These are phyloP conservation scores for Lactifluus pinguis DNA, from an alignment of 768 basidiomycete genomes.

Conservation along the genomic window DNA sequence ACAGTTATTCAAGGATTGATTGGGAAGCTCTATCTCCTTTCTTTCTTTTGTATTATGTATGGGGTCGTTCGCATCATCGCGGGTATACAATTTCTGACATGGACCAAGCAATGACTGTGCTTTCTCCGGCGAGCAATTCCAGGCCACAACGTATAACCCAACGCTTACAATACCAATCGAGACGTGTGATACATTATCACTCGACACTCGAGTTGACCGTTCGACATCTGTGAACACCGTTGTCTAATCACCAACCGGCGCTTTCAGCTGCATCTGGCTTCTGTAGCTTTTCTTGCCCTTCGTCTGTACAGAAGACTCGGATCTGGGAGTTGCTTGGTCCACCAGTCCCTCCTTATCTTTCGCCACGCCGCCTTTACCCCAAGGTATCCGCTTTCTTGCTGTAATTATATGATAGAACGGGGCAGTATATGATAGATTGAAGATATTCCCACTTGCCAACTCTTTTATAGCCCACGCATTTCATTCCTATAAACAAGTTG, in stretches of 20 bases:
- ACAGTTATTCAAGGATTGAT: not conserved
- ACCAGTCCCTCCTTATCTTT: not conserved
- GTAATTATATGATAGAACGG: not conserved
- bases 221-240: not conserved
- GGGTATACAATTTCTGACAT: not conserved
- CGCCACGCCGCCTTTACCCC: not conserved
- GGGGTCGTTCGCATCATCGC: not conserved
- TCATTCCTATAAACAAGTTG: not conserved
- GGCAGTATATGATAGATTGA: not conserved
- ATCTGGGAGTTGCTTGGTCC: not conserved
- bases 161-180: slow-evolving; percentile 1
- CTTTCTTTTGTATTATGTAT: slow-evolving; percentile 8
- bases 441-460: not conserved
- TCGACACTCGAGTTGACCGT: not conserved
- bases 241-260: not conserved
- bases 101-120: not conserved
- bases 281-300: too few relatives aligned
- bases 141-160: not conserved
- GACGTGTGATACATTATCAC: not conserved
- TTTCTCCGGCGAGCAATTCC: not conserved
- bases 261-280: not conserved
- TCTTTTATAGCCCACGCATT: not conserved
- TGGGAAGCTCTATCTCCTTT: slow-evolving; percentile 14
- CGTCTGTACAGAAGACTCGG: not conserved
- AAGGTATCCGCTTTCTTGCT: not conserved